Evolutionary conservation across 495 filamentous ascomycete species (phyloP), one percentile per base, ranked within the genome.

Genomic region (Xylaria venustula): DNA sequence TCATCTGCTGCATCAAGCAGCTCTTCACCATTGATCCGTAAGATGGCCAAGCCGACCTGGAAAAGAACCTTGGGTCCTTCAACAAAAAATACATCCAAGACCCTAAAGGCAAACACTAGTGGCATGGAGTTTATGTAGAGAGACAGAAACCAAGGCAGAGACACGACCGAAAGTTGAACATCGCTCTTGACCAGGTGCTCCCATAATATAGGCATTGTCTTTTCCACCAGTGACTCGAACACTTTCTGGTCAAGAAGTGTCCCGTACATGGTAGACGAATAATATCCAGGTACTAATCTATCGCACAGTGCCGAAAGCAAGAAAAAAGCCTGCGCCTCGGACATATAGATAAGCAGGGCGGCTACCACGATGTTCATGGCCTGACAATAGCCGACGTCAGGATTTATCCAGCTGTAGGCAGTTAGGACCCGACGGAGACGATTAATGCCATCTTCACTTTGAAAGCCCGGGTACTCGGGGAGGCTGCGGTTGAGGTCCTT

Each of bases 51-150:
- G 28, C 94, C 94, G 54, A 98, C 88, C 68, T 98, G 94, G 75
- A 98, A 98, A 3, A 98, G 79, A 2, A 98, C 94, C 73, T 97
- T 98, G 3, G 94, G 93, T 0, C 94, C 94, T 75, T 98, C 94
- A 45, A 98, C 83, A 75, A 98, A 98, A 77, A 98, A 98, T 50
- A 98, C 92, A 70, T 98, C 94, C 47, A 98, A 72, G 20, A 98
- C 94, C 36, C 94, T 84, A 74, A 97, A 97, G 28, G 94, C 94
- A 72, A 98, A 98, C 3, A 97, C 91, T 0, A 98, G 78, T 6
- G 94, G 94, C 93, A 98, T 98, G 0, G 93, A 97, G 79, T 98
- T 98, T 79, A 98, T 96, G 71, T 98, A 98, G 5, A 98, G 82
- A 7, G 93, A 97, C 22, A 98, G 83, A 68, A 98, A 98, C 94